Percentiles rank a stretch among this genome's conserved stretches.
Evolutionary conservation across 2,329 filamentous ascomycete species (phyloP).

Genomic region (Diaporthe sp.): DNA sequence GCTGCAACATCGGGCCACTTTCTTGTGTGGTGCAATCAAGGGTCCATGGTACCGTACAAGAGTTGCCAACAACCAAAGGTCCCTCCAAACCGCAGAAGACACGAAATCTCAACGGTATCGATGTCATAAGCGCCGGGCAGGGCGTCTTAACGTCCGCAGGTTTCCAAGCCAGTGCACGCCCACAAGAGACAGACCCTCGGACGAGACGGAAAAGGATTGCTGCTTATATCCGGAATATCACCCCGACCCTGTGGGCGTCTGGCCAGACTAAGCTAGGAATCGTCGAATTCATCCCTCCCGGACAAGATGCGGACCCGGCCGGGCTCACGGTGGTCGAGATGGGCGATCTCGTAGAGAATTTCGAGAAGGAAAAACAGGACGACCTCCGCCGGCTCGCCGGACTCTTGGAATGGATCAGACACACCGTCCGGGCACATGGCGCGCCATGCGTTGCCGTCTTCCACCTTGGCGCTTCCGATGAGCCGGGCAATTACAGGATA

Average conservation of each 20-base stretch:
- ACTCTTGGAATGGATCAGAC: not conserved
- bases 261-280: not conserved
- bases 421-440: not conserved
- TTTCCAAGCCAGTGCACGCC: not conserved
- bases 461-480: not conserved
- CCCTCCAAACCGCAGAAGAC: too few species aligned
- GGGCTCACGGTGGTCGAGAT: not conserved
- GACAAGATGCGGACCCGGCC: not conserved
- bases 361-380: not conserved
- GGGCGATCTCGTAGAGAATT: not conserved
- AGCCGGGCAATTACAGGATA: not conserved
- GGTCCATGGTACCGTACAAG: not conserved
- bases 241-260: not conserved
- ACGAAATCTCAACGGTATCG: not conserved
- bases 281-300: not conserved
- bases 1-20: not conserved
- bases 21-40: not conserved
- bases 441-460: not conserved
- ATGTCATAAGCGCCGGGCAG: not conserved
- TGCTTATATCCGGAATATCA: accelerated
- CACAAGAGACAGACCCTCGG: not conserved
- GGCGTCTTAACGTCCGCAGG: not conserved
- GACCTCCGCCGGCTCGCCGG: not conserved
- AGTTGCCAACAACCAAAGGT: not conserved
- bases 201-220: not conserved